Evolutionary conservation across 2,329 filamentous ascomycete species (phyloP), one percentile per base, ranked within the genome.

Genomic region (Calonectria hawksworthii): DNA sequence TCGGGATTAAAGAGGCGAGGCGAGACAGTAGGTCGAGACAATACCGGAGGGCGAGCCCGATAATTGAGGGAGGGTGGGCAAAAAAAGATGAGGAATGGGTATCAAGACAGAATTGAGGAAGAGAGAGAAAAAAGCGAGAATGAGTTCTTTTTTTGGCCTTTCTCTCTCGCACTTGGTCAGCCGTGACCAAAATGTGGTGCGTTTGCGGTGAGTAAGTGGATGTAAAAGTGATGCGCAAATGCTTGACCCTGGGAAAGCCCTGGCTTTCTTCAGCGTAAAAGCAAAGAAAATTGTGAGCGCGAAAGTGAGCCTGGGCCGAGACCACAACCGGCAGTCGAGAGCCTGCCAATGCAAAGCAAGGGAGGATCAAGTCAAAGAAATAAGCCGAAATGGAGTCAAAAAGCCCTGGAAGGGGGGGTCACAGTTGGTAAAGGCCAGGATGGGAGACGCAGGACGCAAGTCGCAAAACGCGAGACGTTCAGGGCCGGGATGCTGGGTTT

Each of bases 251-350:
- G 18, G 56, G 28, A 8, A 30, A 41, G 34, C 36, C 56, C 56
- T 63, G 56, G 56, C 56, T 41, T 63, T 63, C 56, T 63, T 63
- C 56, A 50, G 18, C 38, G 61, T 65, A 65, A 65, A 50, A 65
- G 61, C 26, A 65, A 65, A 65, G 41, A 65, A 65, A 65, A 65
- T 63, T 63, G 36, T 73, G 64, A 73, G 71, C 71, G 71, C 71
- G 71, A 73, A 73, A 66, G 71, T 73, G 65, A 73, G 71, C 71
- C 71, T 65, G 71, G 61, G 59, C 56, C 56, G 34, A 41, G 67
- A 50, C 67, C 41, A 66, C 34, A 52, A 41, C 56, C 56, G 56
- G 56, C 36, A 63, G 38, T 63, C 38, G 23, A 63, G 16, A 21
- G 38, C 56, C 56, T 26, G 36, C 56, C 11, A 63, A 36, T 63